A percentile compares a stretch with the other conserved stretches of the same genome.
These are phyloP conservation scores for Talaromyces sp. DNA, from an alignment of 2,329 filamentous ascomycete genomes.

Conservation along the genomic window DNA sequence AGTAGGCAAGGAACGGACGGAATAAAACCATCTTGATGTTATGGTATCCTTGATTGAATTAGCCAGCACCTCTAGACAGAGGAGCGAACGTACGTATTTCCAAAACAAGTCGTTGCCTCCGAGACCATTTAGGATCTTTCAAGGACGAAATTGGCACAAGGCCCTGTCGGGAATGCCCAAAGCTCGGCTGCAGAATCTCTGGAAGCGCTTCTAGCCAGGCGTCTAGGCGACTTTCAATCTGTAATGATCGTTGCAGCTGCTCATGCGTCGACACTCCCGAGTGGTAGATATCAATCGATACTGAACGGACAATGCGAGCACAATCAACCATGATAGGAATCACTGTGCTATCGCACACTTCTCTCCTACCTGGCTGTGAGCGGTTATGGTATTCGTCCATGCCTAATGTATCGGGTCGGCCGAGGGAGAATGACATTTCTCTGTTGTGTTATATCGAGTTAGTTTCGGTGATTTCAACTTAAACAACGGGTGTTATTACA, in stretches of 20 bases:
- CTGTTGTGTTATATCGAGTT: slow-evolving; percentile 16
- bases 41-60: slow-evolving; percentile 25
- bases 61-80: not conserved
- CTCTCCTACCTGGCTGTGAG: slow-evolving; percentile 28
- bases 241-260: slow-evolving; percentile 28
- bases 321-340: slow-evolving; percentile 38
- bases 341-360: slow-evolving; percentile 29
- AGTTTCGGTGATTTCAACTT: not conserved
- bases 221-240: slow-evolving; percentile 33
- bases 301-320: slow-evolving; percentile 33
- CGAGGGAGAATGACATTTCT: slow-evolving; percentile 45
- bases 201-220: slow-evolving; percentile 30
- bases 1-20: slow-evolving; percentile 29
- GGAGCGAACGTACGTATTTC: slow-evolving; percentile 28
- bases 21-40: slow-evolving; percentile 38
- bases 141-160: slow-evolving; percentile 18
- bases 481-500: slow-evolving; percentile 23
- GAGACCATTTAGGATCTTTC: slow-evolving; percentile 32
- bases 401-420: slow-evolving; percentile 44
- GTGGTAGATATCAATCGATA: slow-evolving; percentile 37
- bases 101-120: slow-evolving; percentile 33
- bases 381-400: slow-evolving; percentile 46
- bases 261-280: slow-evolving; percentile 27
- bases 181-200: slow-evolving; percentile 25
- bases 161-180: slow-evolving; percentile 13